These are phyloP conservation scores for Neonectria sp. DNA, from an alignment of 2,329 filamentous ascomycete genomes.

Conservation along the genomic window DNA sequence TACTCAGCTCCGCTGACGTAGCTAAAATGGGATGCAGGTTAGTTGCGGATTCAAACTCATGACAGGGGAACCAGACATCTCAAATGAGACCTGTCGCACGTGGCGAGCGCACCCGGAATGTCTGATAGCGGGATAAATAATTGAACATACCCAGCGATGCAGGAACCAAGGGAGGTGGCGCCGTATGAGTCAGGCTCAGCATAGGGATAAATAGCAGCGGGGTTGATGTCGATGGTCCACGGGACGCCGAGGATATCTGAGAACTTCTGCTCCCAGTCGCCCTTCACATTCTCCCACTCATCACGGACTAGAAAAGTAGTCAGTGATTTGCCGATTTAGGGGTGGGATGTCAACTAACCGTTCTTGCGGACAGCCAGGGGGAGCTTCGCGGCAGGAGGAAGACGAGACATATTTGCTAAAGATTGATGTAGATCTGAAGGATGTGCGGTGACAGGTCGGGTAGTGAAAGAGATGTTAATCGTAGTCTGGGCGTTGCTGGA, in stretches of 20 bases:
- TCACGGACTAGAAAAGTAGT: conserved; percentile 61
- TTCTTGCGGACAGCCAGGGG: conserved; percentile 68
- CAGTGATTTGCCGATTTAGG: neutral
- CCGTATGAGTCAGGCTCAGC: conserved; percentile 57
- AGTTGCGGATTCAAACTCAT: neutral
- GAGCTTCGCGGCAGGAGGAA: conserved; percentile 65
- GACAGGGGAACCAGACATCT: neutral
- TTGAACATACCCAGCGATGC: conserved; percentile 57
- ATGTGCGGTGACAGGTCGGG: neutral
- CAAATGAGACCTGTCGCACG: neutral
- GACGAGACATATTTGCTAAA: conserved; percentile 45
- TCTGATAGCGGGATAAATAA: neutral
- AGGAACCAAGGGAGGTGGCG: conserved; percentile 59
- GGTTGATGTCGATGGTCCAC: conserved; percentile 67
- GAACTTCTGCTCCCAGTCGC: conserved; percentile 59
- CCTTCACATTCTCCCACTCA: conserved; percentile 65
- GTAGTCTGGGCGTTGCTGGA: neutral
- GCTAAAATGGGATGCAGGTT: conserved; percentile 44
- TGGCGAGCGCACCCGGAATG: neutral
- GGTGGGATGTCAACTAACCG: conserved; percentile 51
- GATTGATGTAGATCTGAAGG: neutral
- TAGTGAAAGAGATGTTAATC: neutral
- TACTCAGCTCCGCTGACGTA: conserved; percentile 61
- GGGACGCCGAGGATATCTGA: conserved; percentile 60
- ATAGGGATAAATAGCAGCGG: conserved; percentile 64